Percentiles rank a stretch among this genome's conserved stretches.
Conservation (phyloP, 495 filamentous ascomycete species). For the Tuber umbilicatum region DNA sequence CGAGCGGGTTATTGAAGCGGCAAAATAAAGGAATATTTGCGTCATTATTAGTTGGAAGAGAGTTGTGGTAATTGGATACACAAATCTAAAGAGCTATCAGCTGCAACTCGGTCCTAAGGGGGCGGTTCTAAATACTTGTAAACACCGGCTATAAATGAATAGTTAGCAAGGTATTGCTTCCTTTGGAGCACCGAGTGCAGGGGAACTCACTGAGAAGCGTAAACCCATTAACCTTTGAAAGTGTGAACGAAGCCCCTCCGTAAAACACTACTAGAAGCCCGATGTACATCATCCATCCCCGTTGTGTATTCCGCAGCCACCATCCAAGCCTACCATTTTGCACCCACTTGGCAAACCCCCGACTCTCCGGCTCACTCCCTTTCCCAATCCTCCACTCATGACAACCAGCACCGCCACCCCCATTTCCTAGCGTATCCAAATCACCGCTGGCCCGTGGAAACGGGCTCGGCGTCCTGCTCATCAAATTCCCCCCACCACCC, state of each 20-base stretch:
- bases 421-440: conserved; percentile 17
- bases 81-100: conserved; percentile 42
- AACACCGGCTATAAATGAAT: conserved; percentile 46
- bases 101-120: neutral
- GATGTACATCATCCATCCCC: conserved; percentile 51
- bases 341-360: conserved; percentile 40
- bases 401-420: neutral
- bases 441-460: conserved; percentile 19
- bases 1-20: conserved; percentile 44
- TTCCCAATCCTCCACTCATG: conserved; percentile 24
- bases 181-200: neutral
- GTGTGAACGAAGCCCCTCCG: conserved; percentile 44
- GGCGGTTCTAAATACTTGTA: conserved; percentile 43
- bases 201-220: conserved; percentile 45
- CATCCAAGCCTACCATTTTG: conserved; percentile 47
- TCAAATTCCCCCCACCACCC: conserved; percentile 12
- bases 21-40: conserved; percentile 45
- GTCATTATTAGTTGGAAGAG: conserved; percentile 50
- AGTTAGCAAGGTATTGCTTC: conserved; percentile 17
- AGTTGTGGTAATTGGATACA: conserved; percentile 49
- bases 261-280: conserved; percentile 48
- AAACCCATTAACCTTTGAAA: conserved; percentile 50
- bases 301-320: conserved; percentile 49
- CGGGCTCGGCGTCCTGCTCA: conserved; percentile 35
- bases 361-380: conserved; percentile 29